Base-by-base conservation (phyloP, 192 early-diverging fungal genomes). In the Entophlyctis luteolus region DNA sequence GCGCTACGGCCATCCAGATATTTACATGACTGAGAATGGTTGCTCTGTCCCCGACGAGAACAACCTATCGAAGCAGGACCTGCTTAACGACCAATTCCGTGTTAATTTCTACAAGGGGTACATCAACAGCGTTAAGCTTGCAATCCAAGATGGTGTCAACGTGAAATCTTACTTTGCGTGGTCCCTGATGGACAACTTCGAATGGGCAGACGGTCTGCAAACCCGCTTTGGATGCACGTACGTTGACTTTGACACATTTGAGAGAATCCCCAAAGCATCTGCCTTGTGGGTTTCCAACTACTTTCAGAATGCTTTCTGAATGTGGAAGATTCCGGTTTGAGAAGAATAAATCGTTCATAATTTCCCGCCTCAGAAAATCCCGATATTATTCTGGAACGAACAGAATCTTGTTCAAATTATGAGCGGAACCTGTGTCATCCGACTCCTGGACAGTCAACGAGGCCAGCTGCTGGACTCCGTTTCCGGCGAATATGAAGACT, bases 401-500 rank as follows among this genome's bases (percentile, higher is more conserved):
- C n/a, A n/a, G n/a, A n/a, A n/a, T n/a, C n/a, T n/a, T n/a, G n/a
- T n/a, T n/a, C n/a, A n/a, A n/a, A n/a, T n/a, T n/a, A n/a, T n/a
- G n/a, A n/a, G n/a, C n/a, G n/a, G n/a, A n/a, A n/a, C n/a, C n/a
- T n/a, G n/a, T n/a, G 74, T 83, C 42, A 86, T 86, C 53, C 72
- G 79, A 4, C 66, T 86, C 12, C 60, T 85, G 3, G 84, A 86
- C 52, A 77, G 72, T 52, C 66, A 68, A 3, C 84, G 85, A n/a
- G 72, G 46, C 1, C 68, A 46, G 28, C 75, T 86, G 2, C 49
- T 82, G 25, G 85, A 86, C 58, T 84, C 81, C 1, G 71, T 86
- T 27, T 75, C 74, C 22, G 73, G 72, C 27, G 85, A 86, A 29
- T 86, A 86, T 67, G 85, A 86, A 66, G 85, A 86, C 55, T 82